phyloP scores from a whole-genome alignment of 257 asterid species.

The Lycium barbarum region DNA sequence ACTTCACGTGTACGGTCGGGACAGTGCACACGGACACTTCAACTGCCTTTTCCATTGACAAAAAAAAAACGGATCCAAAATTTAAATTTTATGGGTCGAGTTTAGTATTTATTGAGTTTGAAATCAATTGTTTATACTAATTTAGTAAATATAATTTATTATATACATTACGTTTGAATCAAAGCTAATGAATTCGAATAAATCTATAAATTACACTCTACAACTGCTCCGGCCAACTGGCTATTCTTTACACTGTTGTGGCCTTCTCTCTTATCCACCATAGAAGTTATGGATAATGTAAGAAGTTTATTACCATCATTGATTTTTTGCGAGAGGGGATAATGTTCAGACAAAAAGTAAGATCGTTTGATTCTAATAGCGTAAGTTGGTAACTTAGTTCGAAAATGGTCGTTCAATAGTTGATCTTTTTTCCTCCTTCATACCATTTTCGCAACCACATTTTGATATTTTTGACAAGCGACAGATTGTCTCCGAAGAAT shows the following conservation, averaged over 20 bases:
- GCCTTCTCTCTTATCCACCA: not conserved
- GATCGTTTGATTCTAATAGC: no score
- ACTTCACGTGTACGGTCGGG: slow-evolving; percentile 47
- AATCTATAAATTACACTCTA: not conserved
- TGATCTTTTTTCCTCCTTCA: no score
- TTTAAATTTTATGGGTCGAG: not conserved
- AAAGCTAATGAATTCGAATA: not conserved
- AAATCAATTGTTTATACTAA: not conserved
- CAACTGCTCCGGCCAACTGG: not conserved
- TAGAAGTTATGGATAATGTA: not conserved
- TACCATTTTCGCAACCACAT: not conserved
- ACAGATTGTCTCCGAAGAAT: no score
- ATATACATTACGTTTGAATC: not conserved
- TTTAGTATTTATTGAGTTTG: not conserved
- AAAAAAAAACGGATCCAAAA: not conserved
- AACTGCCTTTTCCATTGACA: not conserved
- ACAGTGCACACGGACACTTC: slow-evolving; percentile 37
- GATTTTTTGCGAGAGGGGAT: no score
- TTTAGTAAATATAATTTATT: no score
- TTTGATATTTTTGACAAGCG: not conserved
- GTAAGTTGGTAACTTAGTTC: no score
- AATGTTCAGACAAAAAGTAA: no score
- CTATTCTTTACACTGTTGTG: not conserved
- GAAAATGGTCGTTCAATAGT: no score
- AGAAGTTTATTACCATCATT: not conserved